phyloP scores from a whole-genome alignment of 164 flowering plant genomes.

The Chloranthus sessilifolius region DNA sequence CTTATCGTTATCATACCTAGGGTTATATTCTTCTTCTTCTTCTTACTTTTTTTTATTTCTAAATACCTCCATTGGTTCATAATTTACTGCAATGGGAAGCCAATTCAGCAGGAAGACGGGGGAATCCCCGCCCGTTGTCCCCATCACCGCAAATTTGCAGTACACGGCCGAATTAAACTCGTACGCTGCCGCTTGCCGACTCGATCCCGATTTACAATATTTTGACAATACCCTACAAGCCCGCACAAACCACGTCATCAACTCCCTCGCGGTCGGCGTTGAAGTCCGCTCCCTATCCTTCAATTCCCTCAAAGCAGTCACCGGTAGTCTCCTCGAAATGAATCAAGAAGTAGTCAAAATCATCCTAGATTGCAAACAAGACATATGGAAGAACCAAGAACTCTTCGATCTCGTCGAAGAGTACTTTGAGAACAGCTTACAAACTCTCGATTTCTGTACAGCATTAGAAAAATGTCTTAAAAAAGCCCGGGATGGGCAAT shows the following conservation, averaged over 20 bases:
- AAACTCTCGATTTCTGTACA: slow-evolving; percentile 69
- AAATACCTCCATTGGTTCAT: not conserved
- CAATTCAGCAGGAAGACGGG: slow-evolving; percentile 24
- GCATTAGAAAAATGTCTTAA: slow-evolving; percentile 59
- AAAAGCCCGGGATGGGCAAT: slow-evolving; percentile 58
- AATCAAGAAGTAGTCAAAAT: slow-evolving; percentile 67
- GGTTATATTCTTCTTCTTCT: not conserved
- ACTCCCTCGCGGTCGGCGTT: slow-evolving; percentile 41
- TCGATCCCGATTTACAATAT: slow-evolving; percentile 48
- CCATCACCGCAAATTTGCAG: slow-evolving; percentile 9
- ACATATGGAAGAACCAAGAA: slow-evolving; percentile 64
- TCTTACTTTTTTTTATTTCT: no score
- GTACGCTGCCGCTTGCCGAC: slow-evolving; percentile 55
- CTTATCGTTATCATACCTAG: not conserved
- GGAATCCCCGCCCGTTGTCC: slow-evolving; percentile 15
- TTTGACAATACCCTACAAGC: slow-evolving; percentile 51
- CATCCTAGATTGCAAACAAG: slow-evolving; percentile 53
- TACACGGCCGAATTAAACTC: slow-evolving; percentile 44
- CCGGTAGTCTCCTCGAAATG: slow-evolving; percentile 62
- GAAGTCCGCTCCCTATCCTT: slow-evolving; percentile 57
- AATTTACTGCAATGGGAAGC: slow-evolving; percentile 18
- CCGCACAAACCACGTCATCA: slow-evolving; percentile 52
- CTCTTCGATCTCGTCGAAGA: slow-evolving; percentile 62
- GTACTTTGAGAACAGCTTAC: slow-evolving; percentile 66
- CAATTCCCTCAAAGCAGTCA: slow-evolving; percentile 58